Evolutionary conservation across 345 rosid species (phyloP).

Genomic region (Laguncularia racemosa): DNA sequence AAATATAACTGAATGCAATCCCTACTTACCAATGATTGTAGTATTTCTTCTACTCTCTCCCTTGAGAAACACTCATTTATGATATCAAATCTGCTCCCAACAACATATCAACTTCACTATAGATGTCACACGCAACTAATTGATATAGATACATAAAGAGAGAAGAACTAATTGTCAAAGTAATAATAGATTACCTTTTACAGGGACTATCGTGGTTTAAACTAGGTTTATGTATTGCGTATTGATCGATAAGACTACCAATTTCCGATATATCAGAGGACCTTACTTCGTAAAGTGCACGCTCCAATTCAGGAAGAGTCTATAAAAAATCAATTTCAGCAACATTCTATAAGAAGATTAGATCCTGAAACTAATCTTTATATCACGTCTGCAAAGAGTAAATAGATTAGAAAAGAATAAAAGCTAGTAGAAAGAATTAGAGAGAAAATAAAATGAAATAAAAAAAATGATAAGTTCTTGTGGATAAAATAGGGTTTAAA

Average conservation of each 20-base stretch:
- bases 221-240: neutral
- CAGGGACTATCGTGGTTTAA: conserved; percentile 2
- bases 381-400: too few relatives aligned
- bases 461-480: too few relatives aligned
- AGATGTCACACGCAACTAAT: neutral
- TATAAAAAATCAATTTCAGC: neutral
- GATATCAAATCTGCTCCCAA: conserved; percentile 1
- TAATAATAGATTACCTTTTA: conserved; percentile 5
- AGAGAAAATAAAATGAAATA: too few relatives aligned
- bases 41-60: conserved; percentile 10
- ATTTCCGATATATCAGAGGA: conserved; percentile 1
- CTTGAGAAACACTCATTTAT: conserved; percentile 18
- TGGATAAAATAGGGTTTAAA: too few relatives aligned
- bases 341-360: too few relatives aligned
- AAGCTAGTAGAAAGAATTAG: too few relatives aligned
- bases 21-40: conserved; percentile 1
- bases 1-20: neutral
- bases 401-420: too few relatives aligned
- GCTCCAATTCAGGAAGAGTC: conserved; percentile 12
- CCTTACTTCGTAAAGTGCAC: neutral
- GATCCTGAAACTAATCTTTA: too few relatives aligned
- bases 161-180: neutral
- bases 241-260: conserved; percentile 1
- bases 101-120: neutral
- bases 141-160: neutral